Conservation (phyloP, 73 alveolate species). For the Paramecium octaurelia region DNA sequence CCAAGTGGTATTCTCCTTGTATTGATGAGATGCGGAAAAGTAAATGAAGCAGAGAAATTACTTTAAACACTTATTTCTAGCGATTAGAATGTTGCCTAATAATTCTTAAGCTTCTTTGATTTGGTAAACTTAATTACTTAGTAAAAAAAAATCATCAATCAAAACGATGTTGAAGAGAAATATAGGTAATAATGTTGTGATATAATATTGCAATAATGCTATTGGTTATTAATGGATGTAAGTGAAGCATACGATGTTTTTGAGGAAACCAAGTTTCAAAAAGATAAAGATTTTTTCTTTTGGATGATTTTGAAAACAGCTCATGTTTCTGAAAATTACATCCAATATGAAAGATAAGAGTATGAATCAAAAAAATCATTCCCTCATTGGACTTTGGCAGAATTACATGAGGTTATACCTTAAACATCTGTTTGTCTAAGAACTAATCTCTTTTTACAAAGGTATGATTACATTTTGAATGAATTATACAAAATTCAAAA, state of each 20-base stretch:
- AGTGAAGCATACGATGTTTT: neutral
- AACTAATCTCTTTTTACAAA: neutral
- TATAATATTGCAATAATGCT: neutral
- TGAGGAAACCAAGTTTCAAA: neutral
- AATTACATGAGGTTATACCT: neutral
- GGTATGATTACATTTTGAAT: neutral
- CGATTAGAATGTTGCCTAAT: neutral
- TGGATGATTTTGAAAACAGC: neutral
- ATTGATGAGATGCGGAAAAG: slow-evolving; percentile 30
- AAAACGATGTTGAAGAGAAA: neutral
- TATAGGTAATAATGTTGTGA: neutral
- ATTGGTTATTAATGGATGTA: neutral
- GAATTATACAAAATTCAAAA: neutral
- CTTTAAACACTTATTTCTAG: neutral
- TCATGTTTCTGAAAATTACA: neutral
- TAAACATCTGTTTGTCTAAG: neutral
- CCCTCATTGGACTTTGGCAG: neutral
- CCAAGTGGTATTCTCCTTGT: slow-evolving; percentile 10
- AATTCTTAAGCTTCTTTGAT: neutral
- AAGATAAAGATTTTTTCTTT: neutral
- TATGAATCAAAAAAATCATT: slow-evolving; percentile 1
- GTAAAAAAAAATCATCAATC: neutral
- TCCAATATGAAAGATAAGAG: neutral
- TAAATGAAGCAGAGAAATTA: neutral
- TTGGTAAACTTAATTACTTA: neutral